Base-by-base conservation (phyloP, 768 basidiomycete genomes). In the Dioszegia hungarica region DNA sequence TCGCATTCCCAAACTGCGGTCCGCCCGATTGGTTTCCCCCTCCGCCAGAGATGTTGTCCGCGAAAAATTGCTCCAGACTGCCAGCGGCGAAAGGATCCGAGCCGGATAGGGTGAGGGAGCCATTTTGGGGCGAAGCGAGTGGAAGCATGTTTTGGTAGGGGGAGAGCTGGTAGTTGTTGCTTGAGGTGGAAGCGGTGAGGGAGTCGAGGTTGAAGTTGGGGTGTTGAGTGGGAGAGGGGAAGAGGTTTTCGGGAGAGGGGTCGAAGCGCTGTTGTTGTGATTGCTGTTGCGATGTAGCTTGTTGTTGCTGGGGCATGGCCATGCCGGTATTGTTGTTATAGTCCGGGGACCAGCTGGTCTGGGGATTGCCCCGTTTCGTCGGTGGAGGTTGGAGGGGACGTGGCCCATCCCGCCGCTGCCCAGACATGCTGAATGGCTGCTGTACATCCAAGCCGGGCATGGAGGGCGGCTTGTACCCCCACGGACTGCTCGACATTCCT, bases 371-470 rank as follows among this genome's bases (percentile, higher is more conserved):
- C 8, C 58, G 36, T 49, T 55, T 61, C 3, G 65, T 33, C 2
- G 60, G 48, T 17, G 73, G 73, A 8, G 73, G 70, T 52, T 67
- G 67, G 5, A 75, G 48, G 3, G 73, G 73, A 46, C 71, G 36
- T 2, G 73, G 73, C 1, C 61, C 56, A 25, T 51, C 49, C n/a
- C 62, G 37, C 31, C 61, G 52, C 4, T 41, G 39, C 34, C 46
- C 46, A 4, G 47, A 20, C 36, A 57, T 58, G 2, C 63, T 65
- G 50, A 76, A 76, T 6, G 75, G 75, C 44, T 74, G 71, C 41
- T 72, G 67, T 1, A 76, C 73, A 53, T 76, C 71, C 28, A 76
- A 47, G 6, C 71, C 70, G n/a, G 69, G 67, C 67, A 76, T 74
- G 14, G 59, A 63, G 9, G 75, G 75, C 0, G 73, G 70, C 8